These are phyloP conservation scores for Ceratobasidium sp. DNA, from an alignment of 1,284 basidiomycete species.

Conservation along the genomic window DNA sequence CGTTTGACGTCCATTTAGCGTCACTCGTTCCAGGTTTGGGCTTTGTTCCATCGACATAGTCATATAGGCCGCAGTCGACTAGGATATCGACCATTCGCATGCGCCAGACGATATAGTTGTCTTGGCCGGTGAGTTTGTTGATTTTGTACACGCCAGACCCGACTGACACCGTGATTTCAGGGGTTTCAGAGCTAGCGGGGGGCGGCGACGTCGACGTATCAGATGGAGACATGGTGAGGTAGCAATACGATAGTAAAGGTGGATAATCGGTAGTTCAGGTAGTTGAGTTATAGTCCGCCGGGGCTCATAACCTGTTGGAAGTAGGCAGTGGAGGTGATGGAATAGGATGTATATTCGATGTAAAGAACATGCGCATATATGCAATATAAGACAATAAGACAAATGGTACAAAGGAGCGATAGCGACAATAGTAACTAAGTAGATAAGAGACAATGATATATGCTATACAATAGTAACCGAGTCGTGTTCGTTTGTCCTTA, in stretches of 20 bases:
- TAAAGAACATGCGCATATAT: no score
- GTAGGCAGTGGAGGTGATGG: no score
- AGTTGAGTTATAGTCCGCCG: no score
- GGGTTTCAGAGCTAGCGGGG: neutral
- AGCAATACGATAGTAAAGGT: neutral
- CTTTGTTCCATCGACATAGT: neutral
- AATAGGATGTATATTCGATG: no score
- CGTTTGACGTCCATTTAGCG: conserved; percentile 1
- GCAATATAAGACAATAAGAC: neutral
- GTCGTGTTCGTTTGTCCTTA: no score
- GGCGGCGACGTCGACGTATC: neutral
- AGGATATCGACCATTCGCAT: conserved; percentile 13
- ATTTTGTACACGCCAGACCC: conserved; percentile 7
- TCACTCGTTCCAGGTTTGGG: neutral
- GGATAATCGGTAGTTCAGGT: no score
- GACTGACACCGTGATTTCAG: neutral
- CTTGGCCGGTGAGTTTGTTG: conserved; percentile 22
- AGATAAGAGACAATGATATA: no score
- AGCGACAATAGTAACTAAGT: no score
- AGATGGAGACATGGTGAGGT: neutral
- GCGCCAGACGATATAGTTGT: conserved; percentile 19
- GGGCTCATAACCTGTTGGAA: conserved; percentile 27
- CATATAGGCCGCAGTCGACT: conserved; percentile 15
- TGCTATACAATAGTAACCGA: no score
- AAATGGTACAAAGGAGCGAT: neutral